Evolutionary conservation across 2,329 filamentous ascomycete species (phyloP), one percentile per base, ranked within the genome.

Genomic region (Venturia effusa): DNA sequence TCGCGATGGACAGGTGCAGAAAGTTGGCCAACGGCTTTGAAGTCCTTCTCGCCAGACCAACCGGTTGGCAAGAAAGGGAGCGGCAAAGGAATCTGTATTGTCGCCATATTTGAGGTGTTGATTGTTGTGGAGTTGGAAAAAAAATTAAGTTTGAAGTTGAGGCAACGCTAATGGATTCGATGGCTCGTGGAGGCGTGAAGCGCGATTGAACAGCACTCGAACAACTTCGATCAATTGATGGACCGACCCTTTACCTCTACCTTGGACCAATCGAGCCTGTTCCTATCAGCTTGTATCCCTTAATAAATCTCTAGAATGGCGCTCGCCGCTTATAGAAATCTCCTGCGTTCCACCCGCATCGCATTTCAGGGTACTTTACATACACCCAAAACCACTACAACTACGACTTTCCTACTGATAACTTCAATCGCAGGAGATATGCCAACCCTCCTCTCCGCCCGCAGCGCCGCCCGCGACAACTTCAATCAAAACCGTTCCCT

Each of bases 41-140:
- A 96, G 77, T 95, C 90, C 77, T 95, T 96, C 66, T 96, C 92
- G 67, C 85, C 88, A 57, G 84, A 81, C 92, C 93, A 97, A 70
- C 86, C 90, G 71, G 84, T 82, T 59, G 92, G 86, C 63, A 97
- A 84, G 72, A 84, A 76, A 60, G 92, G 92, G 57, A 97, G 83
- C 24, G 87, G 82, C 67, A 88, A 80, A 65, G 80, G 77, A 67
- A 89, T 79, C 67, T 85, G 78, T 73, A 88, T 83, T 89, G 93
- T 70, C 67, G 65, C 55, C 41, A 65, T 64, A 11, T 19, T 64
- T 59, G 45, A 15, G 24, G 32, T 63, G 61, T 41, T 41, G 59
- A n/a, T 24, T 45, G 59, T 62, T 60, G 62, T 43, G 11, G 37
- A 22, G 22, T 39, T 17, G 30, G 30, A 30, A 37, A 61, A 30